phyloP scores from a whole-genome alignment of 2,329 filamentous ascomycete genomes.

The Nemania diffusa region DNA sequence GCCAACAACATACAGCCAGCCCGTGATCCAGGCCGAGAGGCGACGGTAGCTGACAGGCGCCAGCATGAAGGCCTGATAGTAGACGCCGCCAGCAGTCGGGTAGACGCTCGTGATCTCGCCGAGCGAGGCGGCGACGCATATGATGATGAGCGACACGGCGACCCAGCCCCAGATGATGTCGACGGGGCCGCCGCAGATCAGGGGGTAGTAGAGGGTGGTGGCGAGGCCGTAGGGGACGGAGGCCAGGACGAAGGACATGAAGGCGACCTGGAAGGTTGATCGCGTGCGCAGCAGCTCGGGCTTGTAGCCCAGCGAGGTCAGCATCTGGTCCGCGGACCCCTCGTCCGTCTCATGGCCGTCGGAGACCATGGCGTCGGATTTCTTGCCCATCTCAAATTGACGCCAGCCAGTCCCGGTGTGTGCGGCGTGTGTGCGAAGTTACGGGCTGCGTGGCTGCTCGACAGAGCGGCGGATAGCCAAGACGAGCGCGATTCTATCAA shows the following conservation, averaged over 20 bases:
- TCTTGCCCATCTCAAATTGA: constrained; percentile 35
- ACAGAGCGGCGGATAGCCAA: not conserved
- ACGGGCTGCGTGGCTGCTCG: not conserved
- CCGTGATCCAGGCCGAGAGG: constrained; percentile 75
- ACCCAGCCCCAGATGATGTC: constrained; percentile 81
- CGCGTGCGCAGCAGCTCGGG: constrained; percentile 72
- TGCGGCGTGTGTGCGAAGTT: no score
- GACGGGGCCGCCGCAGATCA: constrained; percentile 73
- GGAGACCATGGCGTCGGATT: constrained; percentile 35
- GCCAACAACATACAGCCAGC: constrained; percentile 80
- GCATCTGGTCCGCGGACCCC: constrained; percentile 68
- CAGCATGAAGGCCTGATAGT: constrained; percentile 83
- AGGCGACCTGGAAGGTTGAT: constrained; percentile 75
- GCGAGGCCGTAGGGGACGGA: constrained; percentile 79
- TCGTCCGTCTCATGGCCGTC: constrained; percentile 48
- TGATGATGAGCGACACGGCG: constrained; percentile 73
- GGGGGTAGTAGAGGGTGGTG: constrained; percentile 75
- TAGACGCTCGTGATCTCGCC: constrained; percentile 81
- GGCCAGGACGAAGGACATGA: constrained; percentile 81
- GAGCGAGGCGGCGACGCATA: constrained; percentile 76
- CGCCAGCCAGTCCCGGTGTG: not conserved
- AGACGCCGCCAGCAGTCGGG: constrained; percentile 80
- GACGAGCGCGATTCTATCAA: not conserved
- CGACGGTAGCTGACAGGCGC: constrained; percentile 69
- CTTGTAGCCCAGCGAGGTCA: constrained; percentile 73